Percentiles rank a stretch among this genome's conserved stretches.
phyloP scores from a whole-genome alignment of 345 rosid genomes.

The Rubroshorea leprosula region DNA sequence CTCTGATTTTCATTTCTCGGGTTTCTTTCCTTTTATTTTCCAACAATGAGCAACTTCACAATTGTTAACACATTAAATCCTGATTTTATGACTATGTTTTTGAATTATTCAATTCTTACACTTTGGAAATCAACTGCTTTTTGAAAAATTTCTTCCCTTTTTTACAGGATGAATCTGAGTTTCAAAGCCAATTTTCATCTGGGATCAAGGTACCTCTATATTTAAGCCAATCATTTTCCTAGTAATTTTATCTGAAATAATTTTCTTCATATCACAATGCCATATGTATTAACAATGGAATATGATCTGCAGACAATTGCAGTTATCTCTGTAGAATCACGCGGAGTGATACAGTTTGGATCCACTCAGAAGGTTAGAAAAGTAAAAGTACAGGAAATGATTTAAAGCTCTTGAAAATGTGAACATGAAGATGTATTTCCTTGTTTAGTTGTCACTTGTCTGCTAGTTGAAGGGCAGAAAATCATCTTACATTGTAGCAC shows the following conservation, averaged over 20 bases:
- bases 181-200: slow-evolving; percentile 31
- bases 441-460: background rate
- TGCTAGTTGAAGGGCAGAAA: no score
- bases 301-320: slow-evolving; percentile 62
- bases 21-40: background rate
- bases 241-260: background rate
- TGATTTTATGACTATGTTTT: no score
- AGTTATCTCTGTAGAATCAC: slow-evolving; percentile 50
- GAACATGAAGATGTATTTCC: no score
- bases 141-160: no score
- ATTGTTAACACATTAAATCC: no score
- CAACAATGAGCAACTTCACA: background rate
- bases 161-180: slow-evolving; percentile 36
- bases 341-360: slow-evolving; percentile 80
- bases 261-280: background rate
- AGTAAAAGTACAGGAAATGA: background rate
- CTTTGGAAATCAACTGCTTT: no score
- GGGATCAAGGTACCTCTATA: slow-evolving; percentile 48
- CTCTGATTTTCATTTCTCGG: background rate
- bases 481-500: no score
- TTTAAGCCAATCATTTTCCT: background rate
- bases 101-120: no score
- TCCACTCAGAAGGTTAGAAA: slow-evolving; percentile 66
- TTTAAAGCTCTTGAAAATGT: no score
- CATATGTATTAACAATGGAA: slow-evolving; percentile 10